Evolutionary conservation across 2,329 filamentous ascomycete genomes (phyloP).

Genomic region (Lachnellula occidentalis): DNA sequence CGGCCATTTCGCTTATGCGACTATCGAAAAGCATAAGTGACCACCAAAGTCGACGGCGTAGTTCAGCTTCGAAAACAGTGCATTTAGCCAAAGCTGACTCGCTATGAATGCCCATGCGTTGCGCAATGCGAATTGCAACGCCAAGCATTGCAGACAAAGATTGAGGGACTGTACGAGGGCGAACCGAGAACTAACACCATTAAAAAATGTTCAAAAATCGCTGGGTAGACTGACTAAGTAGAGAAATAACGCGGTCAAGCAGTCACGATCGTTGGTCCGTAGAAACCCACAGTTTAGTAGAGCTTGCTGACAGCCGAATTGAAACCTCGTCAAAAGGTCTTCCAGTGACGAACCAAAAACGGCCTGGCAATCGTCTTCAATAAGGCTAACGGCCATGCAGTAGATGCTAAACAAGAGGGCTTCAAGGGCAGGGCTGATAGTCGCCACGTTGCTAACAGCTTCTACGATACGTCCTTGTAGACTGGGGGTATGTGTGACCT

Average conservation of each 20-base stretch:
- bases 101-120: conserved; percentile 62
- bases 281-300: conserved; percentile 39
- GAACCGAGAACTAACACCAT: conserved; percentile 23
- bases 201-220: conserved; percentile 7
- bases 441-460: conserved; percentile 50
- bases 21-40: conserved; percentile 63
- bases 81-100: conserved; percentile 46
- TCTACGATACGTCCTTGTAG: conserved; percentile 61
- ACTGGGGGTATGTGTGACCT: conserved; percentile 66
- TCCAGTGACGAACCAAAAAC: conserved; percentile 35
- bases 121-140: conserved; percentile 60
- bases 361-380: conserved; percentile 45
- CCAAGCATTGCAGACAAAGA: conserved; percentile 58
- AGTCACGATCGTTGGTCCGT: conserved; percentile 37
- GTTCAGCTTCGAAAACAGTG: conserved; percentile 58
- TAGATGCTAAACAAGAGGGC: conserved; percentile 63
- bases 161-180: conserved; percentile 47
- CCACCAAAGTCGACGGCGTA: conserved; percentile 71
- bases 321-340: conserved; percentile 37
- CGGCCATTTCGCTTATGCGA: conserved; percentile 62
- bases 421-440: conserved; percentile 53
- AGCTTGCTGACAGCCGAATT: conserved; percentile 42
- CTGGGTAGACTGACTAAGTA: conserved; percentile 42
- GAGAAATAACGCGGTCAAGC: conserved; percentile 46
- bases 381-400: conserved; percentile 52